Percentiles rank a stretch among this genome's conserved stretches.
phyloP scores from a whole-genome alignment of 306 rosid species.

The Quercus bicolor region DNA sequence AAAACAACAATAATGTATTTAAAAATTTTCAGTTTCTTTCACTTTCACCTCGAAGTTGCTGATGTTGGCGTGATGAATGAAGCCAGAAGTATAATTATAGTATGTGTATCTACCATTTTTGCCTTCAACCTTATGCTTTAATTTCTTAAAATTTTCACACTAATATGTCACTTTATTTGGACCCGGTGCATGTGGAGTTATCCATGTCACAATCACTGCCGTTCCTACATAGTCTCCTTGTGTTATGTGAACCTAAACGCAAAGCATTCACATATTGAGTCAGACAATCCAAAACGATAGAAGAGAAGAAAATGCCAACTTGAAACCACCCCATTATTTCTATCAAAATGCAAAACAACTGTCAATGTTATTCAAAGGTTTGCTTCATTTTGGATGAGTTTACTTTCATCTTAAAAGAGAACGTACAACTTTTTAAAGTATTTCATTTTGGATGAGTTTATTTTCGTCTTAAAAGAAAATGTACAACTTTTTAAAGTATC shows the following conservation, averaged over 20 bases:
- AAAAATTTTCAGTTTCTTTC: background rate
- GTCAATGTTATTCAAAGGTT: too few relatives aligned
- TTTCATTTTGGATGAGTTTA: too few relatives aligned
- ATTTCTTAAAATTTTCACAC: conserved; percentile 22
- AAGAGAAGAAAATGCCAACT: too few relatives aligned
- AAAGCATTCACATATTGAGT: conserved; percentile 4
- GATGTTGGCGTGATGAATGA: conserved; percentile 57
- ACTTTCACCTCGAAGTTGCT: conserved; percentile 29
- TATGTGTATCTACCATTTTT: conserved; percentile 37
- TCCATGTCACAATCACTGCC: conserved; percentile 69
- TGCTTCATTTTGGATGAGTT: too few relatives aligned
- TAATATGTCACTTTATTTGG: conserved; percentile 53
- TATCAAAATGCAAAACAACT: background rate
- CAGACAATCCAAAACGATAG: background rate
- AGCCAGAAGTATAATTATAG: conserved; percentile 66
- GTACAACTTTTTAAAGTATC: too few relatives aligned
- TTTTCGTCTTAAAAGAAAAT: too few relatives aligned
- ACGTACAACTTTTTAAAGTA: too few relatives aligned
- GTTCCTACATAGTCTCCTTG: conserved; percentile 67
- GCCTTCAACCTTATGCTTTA: conserved; percentile 36
- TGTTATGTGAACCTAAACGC: conserved; percentile 67
- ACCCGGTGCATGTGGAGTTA: conserved; percentile 50
- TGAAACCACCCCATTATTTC: background rate
- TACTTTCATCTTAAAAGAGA: too few relatives aligned
- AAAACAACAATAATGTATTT: too few relatives aligned